Evolutionary conservation across 371 early-diverging fungal genomes (phyloP).

Genomic region (Dinochytrium kinnereticum): DNA sequence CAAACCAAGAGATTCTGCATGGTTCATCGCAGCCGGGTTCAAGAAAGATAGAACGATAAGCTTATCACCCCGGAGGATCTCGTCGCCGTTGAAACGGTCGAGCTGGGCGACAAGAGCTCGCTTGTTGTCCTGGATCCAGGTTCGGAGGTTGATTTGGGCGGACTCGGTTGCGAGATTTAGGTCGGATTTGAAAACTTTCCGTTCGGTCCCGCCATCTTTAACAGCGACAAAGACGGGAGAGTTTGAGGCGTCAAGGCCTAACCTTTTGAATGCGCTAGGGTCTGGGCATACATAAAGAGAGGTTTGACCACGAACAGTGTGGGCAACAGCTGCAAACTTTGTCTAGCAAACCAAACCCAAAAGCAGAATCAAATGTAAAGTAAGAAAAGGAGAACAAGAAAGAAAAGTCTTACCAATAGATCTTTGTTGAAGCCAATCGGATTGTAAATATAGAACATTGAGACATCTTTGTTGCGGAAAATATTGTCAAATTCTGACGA

Average conservation of each 20-base stretch:
- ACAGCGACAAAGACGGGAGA: conserved; percentile 48
- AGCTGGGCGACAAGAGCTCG: conserved; percentile 58
- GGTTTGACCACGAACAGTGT: conserved; percentile 26
- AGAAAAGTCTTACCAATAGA: conserved; percentile 21
- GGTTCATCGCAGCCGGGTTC: conserved; percentile 33
- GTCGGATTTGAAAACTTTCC: conserved; percentile 31
- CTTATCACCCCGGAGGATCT: conserved; percentile 55
- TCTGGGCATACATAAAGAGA: conserved; percentile 43
- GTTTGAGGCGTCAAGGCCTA: conserved; percentile 6
- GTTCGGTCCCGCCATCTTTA: conserved; percentile 51
- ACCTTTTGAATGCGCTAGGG: conserved; percentile 16
- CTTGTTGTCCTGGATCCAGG: conserved; percentile 58
- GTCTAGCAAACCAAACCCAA: too few relatives aligned
- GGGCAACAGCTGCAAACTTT: conserved; percentile 33
- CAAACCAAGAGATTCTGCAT: neutral
- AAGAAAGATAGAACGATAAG: conserved; percentile 55
- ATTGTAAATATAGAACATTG: conserved; percentile 44
- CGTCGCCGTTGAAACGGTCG: conserved; percentile 55
- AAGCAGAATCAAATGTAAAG: too few relatives aligned
- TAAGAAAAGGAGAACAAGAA: neutral
- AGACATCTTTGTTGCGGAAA: conserved; percentile 36
- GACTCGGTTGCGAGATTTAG: conserved; percentile 36
- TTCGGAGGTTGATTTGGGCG: conserved; percentile 34
- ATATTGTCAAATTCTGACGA: conserved; percentile 30
- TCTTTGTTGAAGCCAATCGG: conserved; percentile 15